Percentiles rank a stretch among this genome's conserved stretches.
Conservation (phyloP, 352 stramenopile species). For the Phytophthora fragariae region DNA sequence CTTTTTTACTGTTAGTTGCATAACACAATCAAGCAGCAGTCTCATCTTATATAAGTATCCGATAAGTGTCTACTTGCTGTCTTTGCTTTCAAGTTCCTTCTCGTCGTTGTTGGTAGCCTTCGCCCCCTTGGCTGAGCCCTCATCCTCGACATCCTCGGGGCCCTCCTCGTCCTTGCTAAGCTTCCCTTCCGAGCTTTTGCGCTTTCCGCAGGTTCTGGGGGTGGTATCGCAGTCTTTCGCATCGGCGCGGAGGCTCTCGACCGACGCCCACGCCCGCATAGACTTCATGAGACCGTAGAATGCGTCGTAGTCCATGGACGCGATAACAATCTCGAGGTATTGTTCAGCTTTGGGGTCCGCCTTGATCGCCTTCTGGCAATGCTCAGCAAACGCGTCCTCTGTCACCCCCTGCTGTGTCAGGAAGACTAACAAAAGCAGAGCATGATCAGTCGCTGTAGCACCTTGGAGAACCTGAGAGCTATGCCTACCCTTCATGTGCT, state of each 20-base stretch:
- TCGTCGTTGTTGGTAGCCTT: conserved; percentile 33
- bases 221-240: conserved; percentile 37
- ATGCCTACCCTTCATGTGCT: conserved; percentile 61
- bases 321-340: conserved; percentile 79
- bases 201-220: conserved; percentile 24
- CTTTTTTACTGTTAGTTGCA: conserved; percentile 19
- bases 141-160: conserved; percentile 35
- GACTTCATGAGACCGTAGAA: conserved; percentile 81
- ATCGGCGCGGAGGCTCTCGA: conserved; percentile 47
- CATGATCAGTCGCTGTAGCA: not conserved
- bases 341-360: conserved; percentile 65
- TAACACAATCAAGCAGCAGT: conserved; percentile 12
- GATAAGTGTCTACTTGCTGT: conserved; percentile 31
- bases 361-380: conserved; percentile 64
- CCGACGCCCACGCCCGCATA: conserved; percentile 63
- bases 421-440: conserved; percentile 47
- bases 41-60: not conserved
- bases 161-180: conserved; percentile 38
- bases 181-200: conserved; percentile 32
- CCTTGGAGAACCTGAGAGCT: not conserved
- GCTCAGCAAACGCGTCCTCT: conserved; percentile 66
- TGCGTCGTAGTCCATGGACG: conserved; percentile 81
- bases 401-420: conserved; percentile 52
- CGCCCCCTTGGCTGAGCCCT: conserved; percentile 25
- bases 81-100: conserved; percentile 31